phyloP scores from a whole-genome alignment of 441 rosid genomes.

The Erodium chrysanthum region DNA sequence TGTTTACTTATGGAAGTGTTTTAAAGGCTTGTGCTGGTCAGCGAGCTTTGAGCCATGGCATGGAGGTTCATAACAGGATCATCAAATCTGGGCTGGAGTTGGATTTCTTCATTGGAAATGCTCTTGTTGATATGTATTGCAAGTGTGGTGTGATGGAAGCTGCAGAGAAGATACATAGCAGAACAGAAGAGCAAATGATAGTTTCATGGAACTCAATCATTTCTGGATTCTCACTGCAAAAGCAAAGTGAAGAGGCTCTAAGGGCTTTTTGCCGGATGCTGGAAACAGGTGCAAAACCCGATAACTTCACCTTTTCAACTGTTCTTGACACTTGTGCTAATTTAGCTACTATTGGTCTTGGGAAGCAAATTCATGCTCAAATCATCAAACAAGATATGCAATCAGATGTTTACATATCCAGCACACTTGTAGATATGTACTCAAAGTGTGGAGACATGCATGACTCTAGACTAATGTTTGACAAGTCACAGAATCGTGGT shows the following conservation, averaged over 20 bases:
- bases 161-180: constrained; percentile 54
- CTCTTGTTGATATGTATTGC: constrained; percentile 81
- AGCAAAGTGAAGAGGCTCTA: constrained; percentile 76
- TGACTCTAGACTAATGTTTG: constrained; percentile 58
- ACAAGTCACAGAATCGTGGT: constrained; percentile 50
- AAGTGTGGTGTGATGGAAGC: constrained; percentile 66
- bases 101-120: constrained; percentile 57
- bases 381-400: constrained; percentile 62
- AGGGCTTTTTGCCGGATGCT: constrained; percentile 53
- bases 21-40: constrained; percentile 63
- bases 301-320: constrained; percentile 75
- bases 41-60: constrained; percentile 36
- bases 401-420: constrained; percentile 63
- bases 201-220: constrained; percentile 89
- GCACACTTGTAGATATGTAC: constrained; percentile 95
- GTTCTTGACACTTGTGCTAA: constrained; percentile 82
- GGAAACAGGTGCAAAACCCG: constrained; percentile 52
- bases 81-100: constrained; percentile 62
- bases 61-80: constrained; percentile 57
- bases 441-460: constrained; percentile 80
- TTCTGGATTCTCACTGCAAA: constrained; percentile 54
- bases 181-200: constrained; percentile 40
- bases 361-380: constrained; percentile 81
- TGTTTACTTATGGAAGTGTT: constrained; percentile 40
- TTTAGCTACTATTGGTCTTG: constrained; percentile 66